These are phyloP conservation scores for Phytopythium vexans DNA, from an alignment of 352 stramenopile genomes.

Conservation along the genomic window DNA sequence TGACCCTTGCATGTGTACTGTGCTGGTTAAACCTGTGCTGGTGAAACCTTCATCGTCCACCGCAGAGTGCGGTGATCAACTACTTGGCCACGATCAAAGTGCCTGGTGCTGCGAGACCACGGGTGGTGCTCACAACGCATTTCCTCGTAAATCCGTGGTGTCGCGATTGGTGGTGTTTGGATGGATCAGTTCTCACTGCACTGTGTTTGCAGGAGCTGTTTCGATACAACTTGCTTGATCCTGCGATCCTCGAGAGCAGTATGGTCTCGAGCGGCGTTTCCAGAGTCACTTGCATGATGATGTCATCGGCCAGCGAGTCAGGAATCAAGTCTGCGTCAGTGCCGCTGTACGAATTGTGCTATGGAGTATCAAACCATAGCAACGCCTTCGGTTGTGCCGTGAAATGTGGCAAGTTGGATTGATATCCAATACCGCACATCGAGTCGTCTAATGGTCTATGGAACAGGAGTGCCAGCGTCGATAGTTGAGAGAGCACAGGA, in stretches of 20 bases:
- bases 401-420: conserved; percentile 45
- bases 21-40: conserved; percentile 3
- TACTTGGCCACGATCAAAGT: conserved; percentile 37
- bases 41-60: conserved; percentile 10
- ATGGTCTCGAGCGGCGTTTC: background rate
- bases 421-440: background rate
- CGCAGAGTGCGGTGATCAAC: conserved; percentile 55
- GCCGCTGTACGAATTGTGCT: conserved; percentile 60
- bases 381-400: conserved; percentile 70
- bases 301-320: conserved; percentile 33
- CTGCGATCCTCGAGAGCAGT: conserved; percentile 10
- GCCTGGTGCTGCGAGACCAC: conserved; percentile 21
- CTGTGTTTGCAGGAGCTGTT: conserved; percentile 52
- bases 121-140: conserved; percentile 79
- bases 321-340: conserved; percentile 14
- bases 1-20: background rate
- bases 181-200: conserved; percentile 3
- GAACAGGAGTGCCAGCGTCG: conserved; percentile 38
- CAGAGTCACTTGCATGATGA: conserved; percentile 47
- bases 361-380: conserved; percentile 62
- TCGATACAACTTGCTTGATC: conserved; percentile 32
- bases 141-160: conserved; percentile 46
- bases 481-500: conserved; percentile 44
- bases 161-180: background rate
- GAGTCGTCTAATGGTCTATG: conserved; percentile 5